Evolutionary conservation across 331 rosid genomes (phyloP).

Genomic region (Acacia pycnantha): DNA sequence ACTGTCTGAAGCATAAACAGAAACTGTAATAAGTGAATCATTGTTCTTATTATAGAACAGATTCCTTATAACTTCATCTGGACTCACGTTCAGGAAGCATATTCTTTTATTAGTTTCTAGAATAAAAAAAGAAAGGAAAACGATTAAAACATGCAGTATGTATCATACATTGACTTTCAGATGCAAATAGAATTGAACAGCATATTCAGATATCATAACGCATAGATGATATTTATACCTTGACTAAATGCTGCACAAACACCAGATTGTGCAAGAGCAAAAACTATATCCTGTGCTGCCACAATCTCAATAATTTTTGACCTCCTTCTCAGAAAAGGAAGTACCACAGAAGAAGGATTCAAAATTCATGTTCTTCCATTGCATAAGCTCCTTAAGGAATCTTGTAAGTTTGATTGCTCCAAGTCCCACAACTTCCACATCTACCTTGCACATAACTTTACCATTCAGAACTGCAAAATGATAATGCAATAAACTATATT

Average conservation of each 20-base stretch:
- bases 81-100: constrained; percentile 96
- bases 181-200: too few relatives aligned
- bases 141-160: constrained; percentile 14
- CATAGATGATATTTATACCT: constrained; percentile 30
- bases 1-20: constrained; percentile 96
- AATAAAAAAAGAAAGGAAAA: constrained; percentile 28
- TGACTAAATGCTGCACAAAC: too few relatives aligned
- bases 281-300: constrained; percentile 90
- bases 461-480: too few relatives aligned
- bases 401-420: too few relatives aligned
- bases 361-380: too few relatives aligned
- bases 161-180: constrained; percentile 21
- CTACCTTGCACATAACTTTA: too few relatives aligned
- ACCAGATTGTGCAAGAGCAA: too few relatives aligned
- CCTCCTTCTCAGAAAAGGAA: constrained; percentile 88
- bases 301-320: constrained; percentile 95
- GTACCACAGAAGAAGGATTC: constrained; percentile 73
- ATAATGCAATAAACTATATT: too few relatives aligned
- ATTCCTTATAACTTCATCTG: constrained; percentile 97
- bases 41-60: constrained; percentile 93
- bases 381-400: too few relatives aligned
- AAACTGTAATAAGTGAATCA: constrained; percentile 95
- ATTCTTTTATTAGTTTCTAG: constrained; percentile 92
- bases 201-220: background rate
- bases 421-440: too few relatives aligned